Conservation (phyloP, 192 early-diverging fungal genomes). For the Chytriomyces hyalinus region DNA sequence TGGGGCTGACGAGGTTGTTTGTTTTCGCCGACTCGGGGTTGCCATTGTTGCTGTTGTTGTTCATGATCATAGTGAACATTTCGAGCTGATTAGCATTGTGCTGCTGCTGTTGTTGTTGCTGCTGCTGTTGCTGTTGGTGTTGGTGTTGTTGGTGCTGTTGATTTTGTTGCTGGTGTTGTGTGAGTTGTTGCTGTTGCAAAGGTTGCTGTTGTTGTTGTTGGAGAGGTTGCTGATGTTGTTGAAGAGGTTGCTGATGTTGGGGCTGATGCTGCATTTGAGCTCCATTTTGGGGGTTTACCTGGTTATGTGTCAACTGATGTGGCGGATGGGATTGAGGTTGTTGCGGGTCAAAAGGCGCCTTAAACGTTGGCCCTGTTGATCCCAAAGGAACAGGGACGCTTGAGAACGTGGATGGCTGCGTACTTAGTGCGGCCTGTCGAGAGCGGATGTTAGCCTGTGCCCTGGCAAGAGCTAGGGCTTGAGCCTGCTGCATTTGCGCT, state of each 20-base stretch:
- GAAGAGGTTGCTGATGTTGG: not conserved
- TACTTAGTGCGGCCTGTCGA: not conserved
- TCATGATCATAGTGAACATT: slow-evolving; percentile 2
- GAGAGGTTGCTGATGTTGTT: not conserved
- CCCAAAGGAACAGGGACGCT: not conserved
- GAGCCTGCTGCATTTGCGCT: slow-evolving; percentile 2
- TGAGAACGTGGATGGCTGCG: not conserved
- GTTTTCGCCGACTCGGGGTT: too few species aligned
- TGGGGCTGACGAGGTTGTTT: too few species aligned
- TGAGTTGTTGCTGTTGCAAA: not conserved
- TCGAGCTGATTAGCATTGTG: not conserved
- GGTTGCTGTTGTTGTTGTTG: not conserved
- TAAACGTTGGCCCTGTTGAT: not conserved
- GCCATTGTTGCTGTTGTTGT: not conserved
- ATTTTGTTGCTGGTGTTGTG: not conserved
- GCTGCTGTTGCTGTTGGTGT: not conserved
- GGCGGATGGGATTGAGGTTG: not conserved
- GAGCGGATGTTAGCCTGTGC: slow-evolving; percentile 30
- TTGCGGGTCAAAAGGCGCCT: not conserved
- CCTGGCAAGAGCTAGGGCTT: slow-evolving; percentile 21
- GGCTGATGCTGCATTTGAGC: not conserved
- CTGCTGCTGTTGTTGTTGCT: not conserved
- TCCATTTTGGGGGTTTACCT: too few species aligned
- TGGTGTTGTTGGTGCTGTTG: too few species aligned
- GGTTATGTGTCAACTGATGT: too few species aligned